A percentile compares a stretch with the other conserved stretches of the same genome.
Conservation (phyloP, 768 basidiomycete species). For the Leucogyrophana mollusca region DNA sequence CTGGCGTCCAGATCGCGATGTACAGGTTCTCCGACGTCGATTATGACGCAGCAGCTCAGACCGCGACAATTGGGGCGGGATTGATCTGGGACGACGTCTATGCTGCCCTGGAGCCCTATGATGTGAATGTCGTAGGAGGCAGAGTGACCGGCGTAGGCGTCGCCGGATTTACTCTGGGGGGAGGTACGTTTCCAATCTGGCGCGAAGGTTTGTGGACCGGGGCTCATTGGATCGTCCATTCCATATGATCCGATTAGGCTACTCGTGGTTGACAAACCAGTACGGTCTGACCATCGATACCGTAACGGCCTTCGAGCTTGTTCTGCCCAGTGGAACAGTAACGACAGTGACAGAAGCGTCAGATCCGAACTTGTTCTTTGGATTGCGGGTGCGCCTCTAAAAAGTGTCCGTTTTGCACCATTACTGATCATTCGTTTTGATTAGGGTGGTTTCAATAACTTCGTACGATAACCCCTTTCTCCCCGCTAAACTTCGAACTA, state of each 20-base stretch:
- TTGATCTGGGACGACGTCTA: slow-evolving; percentile 15
- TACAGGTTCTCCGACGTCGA: slow-evolving; percentile 7
- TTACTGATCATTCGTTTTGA: not conserved
- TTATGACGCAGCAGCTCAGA: not conserved
- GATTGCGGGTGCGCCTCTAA: slow-evolving; percentile 35
- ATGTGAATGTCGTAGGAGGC: slow-evolving; percentile 10
- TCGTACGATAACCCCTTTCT: slow-evolving; percentile 29
- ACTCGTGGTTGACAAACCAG: slow-evolving; percentile 65
- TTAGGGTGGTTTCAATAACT: slow-evolving; percentile 68
- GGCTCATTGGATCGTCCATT: slow-evolving; percentile 5
- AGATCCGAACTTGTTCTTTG: slow-evolving; percentile 43
- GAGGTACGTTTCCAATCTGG: slow-evolving; percentile 50
- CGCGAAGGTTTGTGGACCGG: not conserved
- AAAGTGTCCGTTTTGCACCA: slow-evolving; percentile 1
- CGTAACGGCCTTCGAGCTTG: slow-evolving; percentile 55
- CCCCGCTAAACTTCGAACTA: slow-evolving; percentile 15
- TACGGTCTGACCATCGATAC: slow-evolving; percentile 57
- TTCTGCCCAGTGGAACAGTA: slow-evolving; percentile 53
- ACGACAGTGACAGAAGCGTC: slow-evolving; percentile 30
- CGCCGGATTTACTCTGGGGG: slow-evolving; percentile 57
- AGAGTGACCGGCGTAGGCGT: slow-evolving; percentile 59
- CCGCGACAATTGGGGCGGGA: not conserved
- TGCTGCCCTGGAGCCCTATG: not conserved
- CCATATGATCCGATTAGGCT: too few species aligned
- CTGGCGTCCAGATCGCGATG: slow-evolving; percentile 17